These are phyloP conservation scores for Candida frijolesensis DNA, from an alignment of 1,139 yeast species.

Conservation along the genomic window DNA sequence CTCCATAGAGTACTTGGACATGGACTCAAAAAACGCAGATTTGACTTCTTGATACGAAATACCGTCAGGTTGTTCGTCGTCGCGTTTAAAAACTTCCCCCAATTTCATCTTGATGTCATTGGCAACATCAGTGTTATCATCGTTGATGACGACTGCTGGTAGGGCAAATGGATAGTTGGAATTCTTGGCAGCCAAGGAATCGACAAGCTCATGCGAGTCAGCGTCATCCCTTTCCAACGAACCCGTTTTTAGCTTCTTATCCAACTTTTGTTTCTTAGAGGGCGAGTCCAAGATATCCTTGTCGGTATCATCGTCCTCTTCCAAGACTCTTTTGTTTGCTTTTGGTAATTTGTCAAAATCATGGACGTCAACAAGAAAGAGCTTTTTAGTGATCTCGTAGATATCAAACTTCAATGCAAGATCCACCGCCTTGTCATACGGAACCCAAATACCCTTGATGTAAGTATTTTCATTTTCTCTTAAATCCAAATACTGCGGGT, in stretches of 20 bases:
- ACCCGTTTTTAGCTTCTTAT: background rate
- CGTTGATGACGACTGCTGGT: conserved; percentile 49
- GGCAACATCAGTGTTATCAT: conserved; percentile 34
- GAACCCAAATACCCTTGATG: conserved; percentile 45
- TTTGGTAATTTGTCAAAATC: conserved; percentile 45
- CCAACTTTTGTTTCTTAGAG: conserved; percentile 29
- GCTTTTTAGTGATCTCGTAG: conserved; percentile 40
- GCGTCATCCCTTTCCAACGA: background rate
- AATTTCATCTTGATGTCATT: conserved; percentile 58
- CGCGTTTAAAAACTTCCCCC: conserved; percentile 48
- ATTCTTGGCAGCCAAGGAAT: conserved; percentile 33
- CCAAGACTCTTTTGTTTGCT: conserved; percentile 20
- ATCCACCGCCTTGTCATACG: conserved; percentile 47
- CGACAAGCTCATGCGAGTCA: conserved; percentile 5
- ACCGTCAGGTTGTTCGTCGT: conserved; percentile 29
- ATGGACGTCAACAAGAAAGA: conserved; percentile 49
- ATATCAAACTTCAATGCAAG: conserved; percentile 45
- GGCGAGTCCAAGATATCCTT: conserved; percentile 33
- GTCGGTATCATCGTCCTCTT: conserved; percentile 14
- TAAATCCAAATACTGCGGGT: conserved; percentile 33
- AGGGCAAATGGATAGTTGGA: conserved; percentile 54
- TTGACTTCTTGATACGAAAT: conserved; percentile 40
- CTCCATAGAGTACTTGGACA: conserved; percentile 15
- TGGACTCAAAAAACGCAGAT: conserved; percentile 24
- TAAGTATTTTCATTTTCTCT: conserved; percentile 26